Base-by-base conservation (phyloP, 1,284 basidiomycete species). In the Bjerkandera adusta region DNA sequence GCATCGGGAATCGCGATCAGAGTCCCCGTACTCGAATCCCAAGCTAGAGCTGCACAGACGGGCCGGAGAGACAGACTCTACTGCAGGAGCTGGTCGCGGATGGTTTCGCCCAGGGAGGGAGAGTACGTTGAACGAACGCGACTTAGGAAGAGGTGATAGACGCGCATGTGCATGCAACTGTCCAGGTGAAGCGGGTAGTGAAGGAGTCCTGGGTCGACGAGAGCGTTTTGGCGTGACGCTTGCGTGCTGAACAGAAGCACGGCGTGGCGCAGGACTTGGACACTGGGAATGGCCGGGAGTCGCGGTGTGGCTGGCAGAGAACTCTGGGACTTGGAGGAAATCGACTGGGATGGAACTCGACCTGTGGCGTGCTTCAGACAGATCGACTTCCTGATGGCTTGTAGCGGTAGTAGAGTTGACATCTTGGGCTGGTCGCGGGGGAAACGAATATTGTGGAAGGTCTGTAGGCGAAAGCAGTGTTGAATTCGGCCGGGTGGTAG, bases 61-160 rank as follows among this genome's bases (percentile, higher is more conserved):
- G 8, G 22, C 27, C 6, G 26, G 16, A n/a, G 33, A n/a, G 37
- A 33, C 4, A 20, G 40, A 26, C 18, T 35, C 24, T 7, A 25
- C 33, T 11, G n/a, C 26, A n/a, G 11, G 36, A 36, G 18, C 30
- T 43, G 3, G 40, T 25, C 16, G 5, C 30, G 6, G 44, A 40
- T 20, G 22, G 25, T 13, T 32, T 40, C 24, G 18, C 22, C 30
- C 32, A 36, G 40, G 44, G 46, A 36, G 57, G 52, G n/a, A 59
- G 25, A 21, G 53, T 43, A 29, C 52, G 40, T 7, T 52, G 7
- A 49, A 53, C 37, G 59, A 59, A 35, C 56, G 55, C 6, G 59
- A 50, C 50, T 60, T 60, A 33, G 55, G 57, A 29, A 64, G 40
- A 4, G 61, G 54, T 18, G 62, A 60, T 3, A 62, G 55, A 25